Percentiles rank a stretch among this genome's conserved stretches.
Evolutionary conservation across 2,329 filamentous ascomycete species (phyloP).

Genomic region (Grosmannia clavigera): DNA sequence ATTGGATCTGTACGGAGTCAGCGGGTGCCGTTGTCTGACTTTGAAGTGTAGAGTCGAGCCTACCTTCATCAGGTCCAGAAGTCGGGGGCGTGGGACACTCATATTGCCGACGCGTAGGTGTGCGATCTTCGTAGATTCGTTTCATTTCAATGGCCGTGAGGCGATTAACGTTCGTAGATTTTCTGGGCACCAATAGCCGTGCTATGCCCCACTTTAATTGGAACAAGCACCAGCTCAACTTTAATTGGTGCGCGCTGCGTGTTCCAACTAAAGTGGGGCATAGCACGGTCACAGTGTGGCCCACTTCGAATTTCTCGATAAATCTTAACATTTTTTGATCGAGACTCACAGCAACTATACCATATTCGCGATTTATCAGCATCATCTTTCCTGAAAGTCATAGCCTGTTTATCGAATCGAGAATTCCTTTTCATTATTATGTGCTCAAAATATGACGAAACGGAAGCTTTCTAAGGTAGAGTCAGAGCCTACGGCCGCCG

Average conservation of each 20-base stretch:
- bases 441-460: neutral
- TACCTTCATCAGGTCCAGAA: slow-evolving; percentile 72
- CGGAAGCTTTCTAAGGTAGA: neutral
- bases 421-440: neutral
- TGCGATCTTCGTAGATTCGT: neutral
- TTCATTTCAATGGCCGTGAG: neutral
- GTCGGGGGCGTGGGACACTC: slow-evolving; percentile 47
- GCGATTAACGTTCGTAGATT: neutral
- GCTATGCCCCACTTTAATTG: too few relatives aligned
- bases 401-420: neutral
- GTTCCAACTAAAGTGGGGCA: too few relatives aligned
- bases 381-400: neutral
- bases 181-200: neutral
- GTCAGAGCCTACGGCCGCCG: neutral
- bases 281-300: neutral
- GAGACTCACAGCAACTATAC: neutral
- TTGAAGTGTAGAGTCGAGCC: neutral
- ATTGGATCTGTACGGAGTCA: slow-evolving; percentile 54
- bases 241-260: too few relatives aligned
- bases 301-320: neutral
- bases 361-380: neutral
- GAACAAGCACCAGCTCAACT: too few relatives aligned
- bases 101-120: slow-evolving; percentile 31
- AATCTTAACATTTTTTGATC: neutral
- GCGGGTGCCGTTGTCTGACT: neutral